These are phyloP conservation scores for Cenchrus americanus DNA, from an alignment of 176 grass and related monocot species.

Conservation along the genomic window DNA sequence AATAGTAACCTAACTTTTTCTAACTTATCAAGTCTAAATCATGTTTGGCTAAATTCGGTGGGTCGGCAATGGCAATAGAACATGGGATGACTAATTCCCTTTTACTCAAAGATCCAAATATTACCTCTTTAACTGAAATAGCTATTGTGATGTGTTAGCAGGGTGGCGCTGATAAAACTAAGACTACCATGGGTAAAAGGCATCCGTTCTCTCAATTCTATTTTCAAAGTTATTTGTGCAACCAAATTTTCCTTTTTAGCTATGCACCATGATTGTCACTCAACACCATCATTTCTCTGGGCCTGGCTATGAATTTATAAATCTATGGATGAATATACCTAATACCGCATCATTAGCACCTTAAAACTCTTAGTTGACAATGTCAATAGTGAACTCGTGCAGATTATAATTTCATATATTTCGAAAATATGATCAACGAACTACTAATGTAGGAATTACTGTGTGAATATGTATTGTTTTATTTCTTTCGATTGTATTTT, in stretches of 20 bases:
- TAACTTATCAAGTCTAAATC: background rate
- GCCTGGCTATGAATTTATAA: no score
- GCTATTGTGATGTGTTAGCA: background rate
- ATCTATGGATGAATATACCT: background rate
- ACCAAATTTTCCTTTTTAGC: background rate
- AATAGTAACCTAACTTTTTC: background rate
- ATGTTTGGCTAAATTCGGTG: background rate
- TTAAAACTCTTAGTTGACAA: background rate
- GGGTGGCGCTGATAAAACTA: background rate
- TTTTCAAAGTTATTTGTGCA: background rate
- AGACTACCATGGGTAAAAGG: background rate
- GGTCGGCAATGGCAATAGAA: background rate
- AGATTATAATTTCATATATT: background rate
- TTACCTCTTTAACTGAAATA: background rate
- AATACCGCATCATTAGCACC: background rate
- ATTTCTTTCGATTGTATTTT: background rate
- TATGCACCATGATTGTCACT: background rate
- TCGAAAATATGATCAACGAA: background rate
- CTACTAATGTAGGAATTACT: background rate
- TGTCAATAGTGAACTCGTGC: background rate
- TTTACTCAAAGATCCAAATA: background rate
- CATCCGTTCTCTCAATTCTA: background rate
- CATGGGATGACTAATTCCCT: background rate
- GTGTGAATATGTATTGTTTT: background rate
- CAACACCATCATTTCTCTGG: background rate